Evolutionary conservation across 305 asterid species (phyloP), one percentile per base, ranked within the genome.

Genomic region (Rubia peregrina): DNA sequence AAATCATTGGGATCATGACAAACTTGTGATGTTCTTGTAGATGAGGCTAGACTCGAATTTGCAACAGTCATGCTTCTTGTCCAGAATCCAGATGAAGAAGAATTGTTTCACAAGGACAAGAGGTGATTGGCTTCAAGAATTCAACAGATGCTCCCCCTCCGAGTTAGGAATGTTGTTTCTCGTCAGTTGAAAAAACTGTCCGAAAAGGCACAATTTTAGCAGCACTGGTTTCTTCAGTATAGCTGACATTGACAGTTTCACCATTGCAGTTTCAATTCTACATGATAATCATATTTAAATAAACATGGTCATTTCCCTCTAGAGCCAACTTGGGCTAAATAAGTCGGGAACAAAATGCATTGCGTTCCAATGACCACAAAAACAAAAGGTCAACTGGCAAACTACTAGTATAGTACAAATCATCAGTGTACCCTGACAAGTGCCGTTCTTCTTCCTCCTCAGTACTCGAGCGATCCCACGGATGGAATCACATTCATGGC

Each of bases 401-500:
- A 51, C 59, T 17, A 51, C 17, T 51, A 59, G 74, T 76, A 69
- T 68, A 65, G 72, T 75, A 86, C 87, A 77, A 43, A 71, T 78
- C 66, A 19, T 71, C 71, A 71, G 64, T 67, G 64, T 67, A 24
- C 64, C n/a, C 57, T 53, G 48, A 63, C 30, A 64, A 19, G 60
- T 61, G 26, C 72, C 43, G 19, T 41, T 61, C 79, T 48, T 85
- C 81, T 40, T 63, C 79, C 44, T 85, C 81, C 55, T 85, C 82
- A 89, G 84, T 76, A 89, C 78, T 87, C 86, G 7, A 91, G 89
- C 24, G 92, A 79, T 59, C 90, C 94, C 40, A 85, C 89, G 0
- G 95, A 78, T 16, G 94, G 84, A 76, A 89, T 83, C 74, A 94
- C 89, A 21, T 75, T 89, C 65, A 86, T 67, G 85, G 72, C 81